These are phyloP conservation scores for Emmonsiellopsis sp. DNA, from an alignment of 2,329 filamentous ascomycete species.

Conservation along the genomic window DNA sequence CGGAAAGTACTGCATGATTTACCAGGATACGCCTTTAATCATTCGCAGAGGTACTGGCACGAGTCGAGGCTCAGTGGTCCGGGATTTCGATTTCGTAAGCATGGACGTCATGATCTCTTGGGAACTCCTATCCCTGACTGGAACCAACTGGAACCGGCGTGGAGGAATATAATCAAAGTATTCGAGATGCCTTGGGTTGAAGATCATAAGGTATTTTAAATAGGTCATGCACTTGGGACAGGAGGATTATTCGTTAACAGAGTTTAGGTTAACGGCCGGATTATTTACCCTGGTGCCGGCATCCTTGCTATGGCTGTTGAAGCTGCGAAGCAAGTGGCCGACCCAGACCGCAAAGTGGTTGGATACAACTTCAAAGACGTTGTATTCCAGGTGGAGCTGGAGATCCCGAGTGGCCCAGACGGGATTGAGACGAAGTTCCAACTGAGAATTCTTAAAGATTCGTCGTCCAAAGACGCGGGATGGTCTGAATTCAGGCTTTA, in stretches of 20 bases:
- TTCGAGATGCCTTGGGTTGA: constrained; percentile 32
- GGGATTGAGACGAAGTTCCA: neutral
- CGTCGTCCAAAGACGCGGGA: neutral
- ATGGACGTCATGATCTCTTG: constrained; percentile 17
- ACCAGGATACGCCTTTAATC: constrained; percentile 36
- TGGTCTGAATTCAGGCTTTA: neutral
- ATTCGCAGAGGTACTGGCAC: constrained; percentile 29
- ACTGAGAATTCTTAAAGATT: neutral
- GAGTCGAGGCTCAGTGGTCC: constrained; percentile 24
- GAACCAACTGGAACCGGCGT: constrained; percentile 23
- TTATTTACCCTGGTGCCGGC: constrained; percentile 19
- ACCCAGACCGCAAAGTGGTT: constrained; percentile 5
- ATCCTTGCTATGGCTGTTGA: constrained; percentile 17
- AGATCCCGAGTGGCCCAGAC: neutral
- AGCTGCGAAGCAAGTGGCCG: constrained; percentile 13
- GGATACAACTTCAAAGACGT: constrained; percentile 4
- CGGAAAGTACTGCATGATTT: constrained; percentile 20
- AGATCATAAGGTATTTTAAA: constrained; percentile 32
- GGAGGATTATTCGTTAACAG: neutral
- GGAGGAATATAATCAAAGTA: constrained; percentile 38
- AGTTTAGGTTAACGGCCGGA: constrained; percentile 9
- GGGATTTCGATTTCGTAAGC: constrained; percentile 17
- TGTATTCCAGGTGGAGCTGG: neutral
- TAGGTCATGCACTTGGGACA: no score
- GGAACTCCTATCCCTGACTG: constrained; percentile 14